Percentiles rank a stretch among this genome's conserved stretches.
phyloP scores from a whole-genome alignment of 352 stramenopile genomes.

The Pythium periplocum region DNA sequence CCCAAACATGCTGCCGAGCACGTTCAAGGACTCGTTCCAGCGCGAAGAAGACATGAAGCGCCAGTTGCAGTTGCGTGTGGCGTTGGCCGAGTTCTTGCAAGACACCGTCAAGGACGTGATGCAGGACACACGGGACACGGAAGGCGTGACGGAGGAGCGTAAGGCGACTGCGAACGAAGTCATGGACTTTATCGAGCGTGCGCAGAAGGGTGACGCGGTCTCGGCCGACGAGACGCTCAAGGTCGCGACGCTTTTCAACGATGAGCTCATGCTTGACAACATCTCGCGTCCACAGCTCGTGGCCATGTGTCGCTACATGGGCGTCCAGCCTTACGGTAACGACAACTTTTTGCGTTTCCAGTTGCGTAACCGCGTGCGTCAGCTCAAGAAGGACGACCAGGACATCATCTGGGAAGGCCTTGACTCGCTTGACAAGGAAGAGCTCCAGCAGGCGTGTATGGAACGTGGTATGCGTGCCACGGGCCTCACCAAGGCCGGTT shows the following conservation, averaged over 20 bases:
- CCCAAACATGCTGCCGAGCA: slow-evolving; percentile 98
- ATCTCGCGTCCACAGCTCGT: slow-evolving; percentile 96
- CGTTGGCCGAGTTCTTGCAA: slow-evolving; percentile 96
- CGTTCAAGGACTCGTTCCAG: slow-evolving; percentile 95
- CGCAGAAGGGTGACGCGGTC: slow-evolving; percentile 71
- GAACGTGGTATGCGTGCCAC: slow-evolving; percentile 97
- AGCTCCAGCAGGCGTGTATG: slow-evolving; percentile 95
- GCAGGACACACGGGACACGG: slow-evolving; percentile 75
- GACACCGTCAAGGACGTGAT: slow-evolving; percentile 93
- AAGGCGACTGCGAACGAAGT: slow-evolving; percentile 79
- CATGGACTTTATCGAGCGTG: slow-evolving; percentile 79
- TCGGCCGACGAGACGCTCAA: slow-evolving; percentile 78
- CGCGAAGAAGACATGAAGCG: slow-evolving; percentile 98
- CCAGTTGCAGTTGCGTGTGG: slow-evolving; percentile 94
- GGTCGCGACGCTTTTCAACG: slow-evolving; percentile 94
- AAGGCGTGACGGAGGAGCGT: slow-evolving; percentile 71
- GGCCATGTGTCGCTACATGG: slow-evolving; percentile 97
- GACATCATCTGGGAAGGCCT: slow-evolving; percentile 99
- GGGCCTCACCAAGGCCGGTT: slow-evolving; percentile 95
- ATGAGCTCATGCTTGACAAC: slow-evolving; percentile 98
- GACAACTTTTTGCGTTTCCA: slow-evolving; percentile 97
- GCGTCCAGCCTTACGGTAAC: slow-evolving; percentile 93
- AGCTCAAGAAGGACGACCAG: slow-evolving; percentile 97
- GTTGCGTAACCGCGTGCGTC: slow-evolving; percentile 88
- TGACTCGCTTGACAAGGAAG: slow-evolving; percentile 96